Evolutionary conservation across 2,329 filamentous ascomycete genomes (phyloP).

Genomic region (Cladosporium sp.): DNA sequence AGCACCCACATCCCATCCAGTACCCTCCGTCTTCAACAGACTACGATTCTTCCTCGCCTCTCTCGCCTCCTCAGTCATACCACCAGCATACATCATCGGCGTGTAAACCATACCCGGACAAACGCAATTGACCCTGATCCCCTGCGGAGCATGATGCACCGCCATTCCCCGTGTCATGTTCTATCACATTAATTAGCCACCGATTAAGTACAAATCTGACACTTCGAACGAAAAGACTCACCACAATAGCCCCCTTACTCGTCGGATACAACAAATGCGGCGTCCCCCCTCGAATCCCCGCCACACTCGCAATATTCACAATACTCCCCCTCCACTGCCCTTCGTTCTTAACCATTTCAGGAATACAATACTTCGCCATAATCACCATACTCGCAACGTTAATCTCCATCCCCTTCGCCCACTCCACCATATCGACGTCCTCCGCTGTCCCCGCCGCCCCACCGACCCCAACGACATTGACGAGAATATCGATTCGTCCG

Average conservation of each 20-base stretch:
- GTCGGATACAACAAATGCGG: slow-evolving; percentile 56
- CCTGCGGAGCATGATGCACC: slow-evolving; percentile 52
- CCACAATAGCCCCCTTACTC: slow-evolving; percentile 54
- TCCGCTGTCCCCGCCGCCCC: slow-evolving; percentile 61
- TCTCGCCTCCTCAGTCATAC: slow-evolving; percentile 53
- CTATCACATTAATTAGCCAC: slow-evolving; percentile 18
- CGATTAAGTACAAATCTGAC: not conserved
- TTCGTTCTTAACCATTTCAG: slow-evolving; percentile 58
- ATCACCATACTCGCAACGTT: slow-evolving; percentile 67
- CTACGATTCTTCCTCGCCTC: slow-evolving; percentile 52
- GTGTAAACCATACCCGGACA: slow-evolving; percentile 46
- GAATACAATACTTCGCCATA: slow-evolving; percentile 63
- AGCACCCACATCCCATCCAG: slow-evolving; percentile 55
- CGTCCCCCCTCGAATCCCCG: slow-evolving; percentile 57
- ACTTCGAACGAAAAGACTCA: slow-evolving; percentile 21
- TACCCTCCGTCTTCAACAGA: slow-evolving; percentile 56
- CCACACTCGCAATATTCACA: slow-evolving; percentile 64
- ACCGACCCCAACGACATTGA: slow-evolving; percentile 65
- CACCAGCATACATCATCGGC: slow-evolving; percentile 46
- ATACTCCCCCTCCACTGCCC: slow-evolving; percentile 53
- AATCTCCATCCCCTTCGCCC: slow-evolving; percentile 58
- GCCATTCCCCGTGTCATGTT: slow-evolving; percentile 60
- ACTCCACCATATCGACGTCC: slow-evolving; percentile 60
- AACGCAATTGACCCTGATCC: slow-evolving; percentile 58
- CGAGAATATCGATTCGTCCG: slow-evolving; percentile 61